Evolutionary conservation across 768 basidiomycete species (phyloP).

Genomic region (Boletus coccyginus): DNA sequence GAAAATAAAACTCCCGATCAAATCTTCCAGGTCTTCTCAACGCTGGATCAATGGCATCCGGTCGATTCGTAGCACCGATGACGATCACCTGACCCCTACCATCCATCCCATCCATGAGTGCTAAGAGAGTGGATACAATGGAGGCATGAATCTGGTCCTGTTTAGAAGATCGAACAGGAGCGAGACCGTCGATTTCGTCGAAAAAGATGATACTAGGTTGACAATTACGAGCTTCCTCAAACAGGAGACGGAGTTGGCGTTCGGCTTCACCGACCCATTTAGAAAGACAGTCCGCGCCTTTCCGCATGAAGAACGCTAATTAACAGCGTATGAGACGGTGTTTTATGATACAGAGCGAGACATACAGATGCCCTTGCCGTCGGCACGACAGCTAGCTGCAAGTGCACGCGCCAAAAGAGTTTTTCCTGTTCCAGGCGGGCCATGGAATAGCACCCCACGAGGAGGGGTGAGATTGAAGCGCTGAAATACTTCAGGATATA

Average conservation of each 20-base stretch:
- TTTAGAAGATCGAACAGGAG: constrained; percentile 96
- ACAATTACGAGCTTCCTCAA: constrained; percentile 89
- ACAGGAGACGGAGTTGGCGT: constrained; percentile 88
- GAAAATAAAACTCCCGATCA: constrained; percentile 98
- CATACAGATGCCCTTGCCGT: constrained; percentile 86
- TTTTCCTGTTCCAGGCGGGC: constrained; percentile 98
- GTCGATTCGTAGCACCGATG: constrained; percentile 96
- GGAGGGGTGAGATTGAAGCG: constrained; percentile 93
- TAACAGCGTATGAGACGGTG: background rate
- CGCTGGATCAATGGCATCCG: constrained; percentile 97
- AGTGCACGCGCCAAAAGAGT: constrained; percentile 92
- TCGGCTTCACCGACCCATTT: constrained; percentile 99
- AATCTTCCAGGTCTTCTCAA: constrained; percentile 92
- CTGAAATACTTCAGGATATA: constrained; percentile 97
- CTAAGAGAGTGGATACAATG: constrained; percentile 92
- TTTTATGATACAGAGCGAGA: constrained; percentile 12
- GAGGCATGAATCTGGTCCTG: constrained; percentile 99
- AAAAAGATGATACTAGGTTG: constrained; percentile 99
- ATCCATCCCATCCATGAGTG: constrained; percentile 99
- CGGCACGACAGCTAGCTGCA: constrained; percentile 85
- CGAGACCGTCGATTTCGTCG: constrained; percentile 98
- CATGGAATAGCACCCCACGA: constrained; percentile 94
- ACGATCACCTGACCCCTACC: constrained; percentile 96
- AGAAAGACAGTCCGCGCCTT: constrained; percentile 95
- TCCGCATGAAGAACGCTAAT: constrained; percentile 98